These are phyloP conservation scores for Annona cherimola DNA, from an alignment of 164 flowering plant genomes.

Conservation along the genomic window DNA sequence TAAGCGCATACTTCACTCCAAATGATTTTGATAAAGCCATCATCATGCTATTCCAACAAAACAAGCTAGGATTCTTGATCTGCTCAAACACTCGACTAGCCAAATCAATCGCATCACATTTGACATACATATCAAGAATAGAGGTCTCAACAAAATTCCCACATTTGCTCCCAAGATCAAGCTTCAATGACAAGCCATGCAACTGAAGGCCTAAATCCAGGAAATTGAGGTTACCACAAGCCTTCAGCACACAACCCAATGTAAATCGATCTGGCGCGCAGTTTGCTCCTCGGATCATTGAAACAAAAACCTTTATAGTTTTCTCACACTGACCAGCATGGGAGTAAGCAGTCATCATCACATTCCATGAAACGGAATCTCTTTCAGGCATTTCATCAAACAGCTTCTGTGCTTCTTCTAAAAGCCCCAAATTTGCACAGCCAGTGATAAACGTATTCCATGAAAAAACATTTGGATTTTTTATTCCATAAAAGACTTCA, in stretches of 20 bases:
- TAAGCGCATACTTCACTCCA: slow-evolving; percentile 24
- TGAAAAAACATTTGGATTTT: slow-evolving; percentile 31
- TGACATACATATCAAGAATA: slow-evolving; percentile 34
- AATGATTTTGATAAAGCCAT: slow-evolving; percentile 34
- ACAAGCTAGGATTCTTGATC: slow-evolving; percentile 31
- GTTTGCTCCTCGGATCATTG: slow-evolving; percentile 22
- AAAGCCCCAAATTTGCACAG: slow-evolving; percentile 19
- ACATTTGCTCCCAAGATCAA: slow-evolving; percentile 19
- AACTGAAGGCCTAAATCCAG: slow-evolving; percentile 27
- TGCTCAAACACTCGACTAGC: slow-evolving; percentile 31
- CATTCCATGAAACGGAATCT: slow-evolving; percentile 49
- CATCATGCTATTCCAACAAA: slow-evolving; percentile 54
- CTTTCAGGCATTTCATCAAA: slow-evolving; percentile 51
- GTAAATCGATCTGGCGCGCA: slow-evolving; percentile 24
- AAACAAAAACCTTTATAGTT: slow-evolving; percentile 25
- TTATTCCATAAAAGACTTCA: slow-evolving; percentile 20
- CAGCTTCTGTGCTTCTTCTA: slow-evolving; percentile 28
- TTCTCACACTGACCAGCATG: slow-evolving; percentile 20
- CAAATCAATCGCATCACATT: slow-evolving; percentile 23
- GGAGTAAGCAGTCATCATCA: slow-evolving; percentile 41
- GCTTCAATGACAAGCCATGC: slow-evolving; percentile 32
- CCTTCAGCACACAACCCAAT: slow-evolving; percentile 43
- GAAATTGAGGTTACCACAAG: slow-evolving; percentile 31
- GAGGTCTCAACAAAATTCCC: slow-evolving; percentile 20
- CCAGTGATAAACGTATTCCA: slow-evolving; percentile 39